Conservation (phyloP, 2,329 filamentous ascomycete species). For the Fusarium metavorans region DNA sequence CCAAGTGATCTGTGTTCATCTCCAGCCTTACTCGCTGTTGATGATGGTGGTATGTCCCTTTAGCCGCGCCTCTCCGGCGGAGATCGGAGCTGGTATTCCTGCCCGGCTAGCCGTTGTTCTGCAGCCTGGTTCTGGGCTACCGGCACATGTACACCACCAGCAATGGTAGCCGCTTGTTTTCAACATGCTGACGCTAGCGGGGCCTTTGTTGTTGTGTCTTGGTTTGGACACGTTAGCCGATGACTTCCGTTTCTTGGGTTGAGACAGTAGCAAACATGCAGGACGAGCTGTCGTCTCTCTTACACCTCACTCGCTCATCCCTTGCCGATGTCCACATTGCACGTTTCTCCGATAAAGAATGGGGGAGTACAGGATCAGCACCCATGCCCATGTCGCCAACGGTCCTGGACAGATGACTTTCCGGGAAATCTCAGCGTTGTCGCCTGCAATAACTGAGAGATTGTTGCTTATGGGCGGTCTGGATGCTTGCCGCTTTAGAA, state of each 20-base stretch:
- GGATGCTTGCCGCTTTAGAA: conserved; percentile 37
- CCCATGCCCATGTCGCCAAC: conserved; percentile 16
- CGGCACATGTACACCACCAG: conserved; percentile 8
- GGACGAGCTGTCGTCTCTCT: neutral
- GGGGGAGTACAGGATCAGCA: conserved; percentile 7
- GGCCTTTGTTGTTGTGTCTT: conserved; percentile 26
- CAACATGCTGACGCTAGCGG: conserved; percentile 16
- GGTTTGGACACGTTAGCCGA: conserved; percentile 1
- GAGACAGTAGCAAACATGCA: conserved; percentile 1
- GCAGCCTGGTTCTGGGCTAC: conserved; percentile 11
- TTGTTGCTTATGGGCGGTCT: conserved; percentile 23
- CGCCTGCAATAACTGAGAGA: conserved; percentile 22
- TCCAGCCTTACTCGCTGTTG: conserved; percentile 26
- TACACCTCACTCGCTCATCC: neutral
- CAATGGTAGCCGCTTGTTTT: conserved; percentile 21
- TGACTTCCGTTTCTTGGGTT: neutral
- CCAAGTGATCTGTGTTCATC: conserved; percentile 14
- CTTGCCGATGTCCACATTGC: neutral
- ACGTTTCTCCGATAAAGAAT: neutral
- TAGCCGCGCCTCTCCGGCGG: conserved; percentile 33
- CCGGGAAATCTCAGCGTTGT: conserved; percentile 25
- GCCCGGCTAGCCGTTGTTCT: neutral
- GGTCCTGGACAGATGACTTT: conserved; percentile 14
- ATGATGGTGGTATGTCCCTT: conserved; percentile 6
- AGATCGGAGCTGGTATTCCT: conserved; percentile 23